Evolutionary conservation across 2,329 filamentous ascomycete genomes (phyloP).

Genomic region (Paracoccidioides brasiliensis): DNA sequence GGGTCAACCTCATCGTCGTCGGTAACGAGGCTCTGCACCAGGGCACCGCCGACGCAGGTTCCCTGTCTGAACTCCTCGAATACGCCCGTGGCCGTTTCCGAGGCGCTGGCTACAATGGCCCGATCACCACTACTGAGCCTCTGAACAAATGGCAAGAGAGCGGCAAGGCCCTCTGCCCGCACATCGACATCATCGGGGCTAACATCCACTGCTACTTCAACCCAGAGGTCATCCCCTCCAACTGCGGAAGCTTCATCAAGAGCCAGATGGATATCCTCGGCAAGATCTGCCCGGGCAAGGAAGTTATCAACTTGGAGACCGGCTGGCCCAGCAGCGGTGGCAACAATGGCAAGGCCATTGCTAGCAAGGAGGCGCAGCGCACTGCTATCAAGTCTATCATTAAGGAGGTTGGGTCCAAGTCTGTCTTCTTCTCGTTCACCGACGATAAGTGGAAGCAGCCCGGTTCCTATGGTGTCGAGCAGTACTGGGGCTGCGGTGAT

Average conservation of each 20-base stretch:
- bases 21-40: conserved; percentile 86
- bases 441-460: conserved; percentile 72
- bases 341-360: conserved; percentile 59
- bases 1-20: conserved; percentile 68
- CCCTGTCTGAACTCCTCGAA: conserved; percentile 59
- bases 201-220: conserved; percentile 98
- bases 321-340: conserved; percentile 68
- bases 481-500: conserved; percentile 57
- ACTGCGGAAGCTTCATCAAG: conserved; percentile 65
- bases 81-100: conserved; percentile 51
- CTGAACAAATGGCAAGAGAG: conserved; percentile 60
- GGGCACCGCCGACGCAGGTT: conserved; percentile 48
- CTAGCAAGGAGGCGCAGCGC: conserved; percentile 54
- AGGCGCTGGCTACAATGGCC: conserved; percentile 55
- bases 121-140: conserved; percentile 75
- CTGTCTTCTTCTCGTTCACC: conserved; percentile 68
- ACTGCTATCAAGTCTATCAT: conserved; percentile 60
- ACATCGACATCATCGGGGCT: conserved; percentile 65
- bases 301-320: conserved; percentile 72
- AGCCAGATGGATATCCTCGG: conserved; percentile 59
- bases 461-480: conserved; percentile 60
- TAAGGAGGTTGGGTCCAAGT: conserved; percentile 49
- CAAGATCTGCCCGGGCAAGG: conserved; percentile 56
- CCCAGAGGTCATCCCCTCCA: conserved; percentile 44
- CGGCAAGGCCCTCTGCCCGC: conserved; percentile 50